These are phyloP conservation scores for Eutrema japonicum DNA, from an alignment of 345 rosid genomes.

Conservation along the genomic window DNA sequence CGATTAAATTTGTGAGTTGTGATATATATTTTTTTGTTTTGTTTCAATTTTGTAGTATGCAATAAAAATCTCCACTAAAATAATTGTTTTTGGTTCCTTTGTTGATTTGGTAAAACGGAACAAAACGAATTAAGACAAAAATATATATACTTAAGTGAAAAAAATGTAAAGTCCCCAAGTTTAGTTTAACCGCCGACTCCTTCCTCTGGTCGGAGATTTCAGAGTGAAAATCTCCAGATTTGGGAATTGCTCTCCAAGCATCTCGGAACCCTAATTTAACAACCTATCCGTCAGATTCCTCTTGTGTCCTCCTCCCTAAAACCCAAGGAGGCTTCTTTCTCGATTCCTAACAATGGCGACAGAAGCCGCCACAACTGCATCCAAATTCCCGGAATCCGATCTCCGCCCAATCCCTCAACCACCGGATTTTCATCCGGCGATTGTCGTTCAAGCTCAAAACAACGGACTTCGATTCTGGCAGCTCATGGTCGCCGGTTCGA, in stretches of 20 bases:
- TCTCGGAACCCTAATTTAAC: slow-evolving; percentile 38
- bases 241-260: slow-evolving; percentile 20
- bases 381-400: slow-evolving; percentile 67
- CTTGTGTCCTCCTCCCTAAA: neutral
- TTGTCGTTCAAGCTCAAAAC: slow-evolving; percentile 46
- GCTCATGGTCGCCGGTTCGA: slow-evolving; percentile 92
- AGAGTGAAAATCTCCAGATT: slow-evolving; percentile 31
- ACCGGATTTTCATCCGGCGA: slow-evolving; percentile 66
- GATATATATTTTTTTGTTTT: too few species aligned
- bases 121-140: slow-evolving; percentile 4
- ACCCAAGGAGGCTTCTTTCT: neutral
- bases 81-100: too few species aligned
- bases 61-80: too few species aligned
- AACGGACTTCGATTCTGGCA: slow-evolving; percentile 88
- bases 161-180: slow-evolving; percentile 13
- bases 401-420: slow-evolving; percentile 64
- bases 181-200: slow-evolving; percentile 39
- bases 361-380: slow-evolving; percentile 65
- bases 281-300: neutral
- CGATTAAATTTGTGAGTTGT: too few species aligned
- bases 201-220: slow-evolving; percentile 42
- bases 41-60: too few species aligned
- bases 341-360: slow-evolving; percentile 53
- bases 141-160: neutral
- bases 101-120: neutral